Percentiles rank a stretch among this genome's conserved stretches.
phyloP scores from a whole-genome alignment of 1,284 basidiomycete species.

The Golubevia pallescens region DNA sequence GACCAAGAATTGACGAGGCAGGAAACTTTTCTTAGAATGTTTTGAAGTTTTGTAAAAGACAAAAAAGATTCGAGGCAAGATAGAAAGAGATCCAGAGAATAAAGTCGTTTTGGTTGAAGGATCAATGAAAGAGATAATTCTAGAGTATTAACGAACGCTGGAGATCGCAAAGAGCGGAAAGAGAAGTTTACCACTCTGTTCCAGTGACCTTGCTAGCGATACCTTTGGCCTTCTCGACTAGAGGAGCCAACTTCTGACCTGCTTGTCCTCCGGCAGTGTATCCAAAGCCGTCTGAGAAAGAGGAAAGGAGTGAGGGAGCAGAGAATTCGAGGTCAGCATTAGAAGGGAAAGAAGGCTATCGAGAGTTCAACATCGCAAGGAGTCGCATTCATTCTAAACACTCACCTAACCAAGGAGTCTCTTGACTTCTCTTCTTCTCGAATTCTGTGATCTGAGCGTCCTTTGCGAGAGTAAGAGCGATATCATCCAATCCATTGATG shows the following conservation, averaged over 20 bases:
- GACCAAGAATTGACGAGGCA: no score
- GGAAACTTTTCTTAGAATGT: no score
- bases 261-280: constrained; percentile 17
- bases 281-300: constrained; percentile 32
- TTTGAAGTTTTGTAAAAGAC: no score
- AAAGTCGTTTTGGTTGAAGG: no score
- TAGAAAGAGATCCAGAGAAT: no score
- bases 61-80: no score
- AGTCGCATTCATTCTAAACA: not conserved
- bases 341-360: no score
- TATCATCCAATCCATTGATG: constrained; percentile 56
- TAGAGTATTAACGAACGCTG: no score
- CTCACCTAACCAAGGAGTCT: constrained; percentile 47
- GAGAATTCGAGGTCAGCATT: no score
- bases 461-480: constrained; percentile 52
- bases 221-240: constrained; percentile 25
- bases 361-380: no score
- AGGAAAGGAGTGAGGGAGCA: not conserved
- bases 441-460: constrained; percentile 37
- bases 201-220: constrained; percentile 24
- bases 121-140: not conserved
- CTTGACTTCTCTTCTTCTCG: constrained; percentile 27
- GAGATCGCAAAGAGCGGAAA: not conserved
- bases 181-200: constrained; percentile 40
- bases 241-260: constrained; percentile 20